Conservation (phyloP, 257 asterid genomes). For the Jaltomata sinuosa region DNA sequence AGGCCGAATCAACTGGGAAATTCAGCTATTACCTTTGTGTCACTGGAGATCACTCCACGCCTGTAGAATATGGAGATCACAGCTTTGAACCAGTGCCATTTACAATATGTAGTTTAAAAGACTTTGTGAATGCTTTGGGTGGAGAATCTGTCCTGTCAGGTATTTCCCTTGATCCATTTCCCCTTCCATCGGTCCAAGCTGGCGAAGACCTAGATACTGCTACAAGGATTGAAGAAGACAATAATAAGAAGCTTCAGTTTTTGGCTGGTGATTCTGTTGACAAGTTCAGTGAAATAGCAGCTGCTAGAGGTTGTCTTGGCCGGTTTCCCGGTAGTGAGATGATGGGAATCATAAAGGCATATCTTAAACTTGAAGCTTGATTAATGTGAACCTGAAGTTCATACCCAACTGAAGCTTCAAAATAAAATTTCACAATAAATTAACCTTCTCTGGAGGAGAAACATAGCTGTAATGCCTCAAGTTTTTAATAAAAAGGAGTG, state of each 20-base stretch:
- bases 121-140: slow-evolving; percentile 68
- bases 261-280: slow-evolving; percentile 57
- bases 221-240: slow-evolving; percentile 16
- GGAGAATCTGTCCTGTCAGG: slow-evolving; percentile 50
- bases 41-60: slow-evolving; percentile 96
- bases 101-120: slow-evolving; percentile 65
- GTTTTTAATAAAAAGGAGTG: not conserved
- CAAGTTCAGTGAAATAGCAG: slow-evolving; percentile 71
- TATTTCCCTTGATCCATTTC: slow-evolving; percentile 73
- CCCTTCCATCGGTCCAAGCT: slow-evolving; percentile 49
- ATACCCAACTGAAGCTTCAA: not conserved
- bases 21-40: slow-evolving; percentile 71
- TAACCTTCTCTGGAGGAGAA: not conserved
- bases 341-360: slow-evolving; percentile 82
- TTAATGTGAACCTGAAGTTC: not conserved
- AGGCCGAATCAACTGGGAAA: slow-evolving; percentile 54
- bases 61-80: slow-evolving; percentile 99
- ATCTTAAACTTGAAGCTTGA: slow-evolving; percentile 31
- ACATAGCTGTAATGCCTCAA: not conserved
- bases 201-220: slow-evolving; percentile 32
- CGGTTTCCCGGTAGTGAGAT: slow-evolving; percentile 83
- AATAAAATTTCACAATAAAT: not conserved
- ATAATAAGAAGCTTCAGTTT: slow-evolving; percentile 21
- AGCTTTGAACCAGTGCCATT: slow-evolving; percentile 97
- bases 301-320: slow-evolving; percentile 83